A percentile compares a stretch with the other conserved stretches of the same genome.
phyloP scores from a whole-genome alignment of 768 basidiomycete species.

The Amanita phalloides region DNA sequence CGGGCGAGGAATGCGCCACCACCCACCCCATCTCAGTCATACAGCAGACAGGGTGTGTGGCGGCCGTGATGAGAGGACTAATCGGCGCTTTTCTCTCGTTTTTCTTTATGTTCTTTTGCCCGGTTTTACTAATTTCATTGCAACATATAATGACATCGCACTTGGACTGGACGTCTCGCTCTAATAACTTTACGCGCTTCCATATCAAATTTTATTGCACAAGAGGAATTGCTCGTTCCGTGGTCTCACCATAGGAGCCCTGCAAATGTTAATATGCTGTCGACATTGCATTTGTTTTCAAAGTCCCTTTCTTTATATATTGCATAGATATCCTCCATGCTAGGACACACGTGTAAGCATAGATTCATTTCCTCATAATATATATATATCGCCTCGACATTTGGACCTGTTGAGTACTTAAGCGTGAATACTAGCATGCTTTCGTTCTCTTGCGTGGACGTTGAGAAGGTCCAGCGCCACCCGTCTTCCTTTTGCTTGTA shows the following conservation, averaged over 20 bases:
- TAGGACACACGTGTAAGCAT: constrained; percentile 4
- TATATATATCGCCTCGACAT: neutral
- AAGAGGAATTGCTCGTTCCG: neutral
- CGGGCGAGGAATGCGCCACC: constrained; percentile 23
- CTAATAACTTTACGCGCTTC: neutral
- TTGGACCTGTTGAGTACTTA: neutral
- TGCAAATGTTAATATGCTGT: neutral
- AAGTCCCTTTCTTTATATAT: neutral
- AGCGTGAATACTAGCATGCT: neutral
- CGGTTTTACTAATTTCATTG: constrained; percentile 1
- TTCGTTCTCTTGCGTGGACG: neutral
- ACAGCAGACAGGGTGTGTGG: constrained; percentile 39
- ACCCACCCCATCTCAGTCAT: constrained; percentile 1
- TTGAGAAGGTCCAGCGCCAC: neutral
- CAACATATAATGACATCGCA: neutral
- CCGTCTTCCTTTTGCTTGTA: neutral
- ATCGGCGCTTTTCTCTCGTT: neutral
- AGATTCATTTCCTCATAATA: constrained; percentile 1
- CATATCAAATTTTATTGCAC: neutral
- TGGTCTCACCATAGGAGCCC: neutral
- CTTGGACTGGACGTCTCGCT: neutral
- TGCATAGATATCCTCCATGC: constrained; percentile 3
- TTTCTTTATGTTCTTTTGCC: neutral
- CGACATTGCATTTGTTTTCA: constrained; percentile 2
- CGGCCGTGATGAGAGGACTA: constrained; percentile 34